phyloP scores from a whole-genome alignment of 169 alveolate genomes.

The Cryptosporidium tyzzeri region DNA sequence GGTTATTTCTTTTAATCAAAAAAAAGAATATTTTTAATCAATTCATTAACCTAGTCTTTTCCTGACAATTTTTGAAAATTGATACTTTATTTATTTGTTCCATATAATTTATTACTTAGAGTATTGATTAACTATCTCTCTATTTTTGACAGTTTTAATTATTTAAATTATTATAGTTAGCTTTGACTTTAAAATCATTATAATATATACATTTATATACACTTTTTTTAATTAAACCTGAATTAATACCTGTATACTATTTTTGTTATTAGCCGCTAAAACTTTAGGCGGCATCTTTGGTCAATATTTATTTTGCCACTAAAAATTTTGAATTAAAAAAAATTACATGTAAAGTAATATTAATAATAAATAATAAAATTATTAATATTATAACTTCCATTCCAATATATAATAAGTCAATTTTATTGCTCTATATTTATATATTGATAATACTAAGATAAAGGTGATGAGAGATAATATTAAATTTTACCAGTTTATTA shows the following conservation, averaged over 20 bases:
- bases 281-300: not conserved
- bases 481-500: not conserved
- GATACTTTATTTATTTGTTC: not conserved
- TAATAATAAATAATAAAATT: not conserved
- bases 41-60: conserved; percentile 31
- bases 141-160: not conserved
- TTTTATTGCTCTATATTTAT: not conserved
- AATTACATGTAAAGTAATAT: conserved; percentile 7
- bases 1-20: not conserved
- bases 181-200: too few relatives aligned
- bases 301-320: conserved; percentile 4
- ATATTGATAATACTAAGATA: not conserved
- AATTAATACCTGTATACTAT: not conserved
- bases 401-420: not conserved
- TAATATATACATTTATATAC: not conserved
- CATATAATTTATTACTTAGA: not conserved
- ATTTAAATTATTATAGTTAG: not conserved
- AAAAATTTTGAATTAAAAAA: not conserved
- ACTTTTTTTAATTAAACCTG: not conserved
- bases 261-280: not conserved
- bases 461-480: not conserved
- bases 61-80: conserved; percentile 17
- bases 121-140: not conserved
- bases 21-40: not conserved
- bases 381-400: not conserved